These are phyloP conservation scores for Mucuna pruriens DNA, from an alignment of 306 rosid genomes.

Conservation along the genomic window DNA sequence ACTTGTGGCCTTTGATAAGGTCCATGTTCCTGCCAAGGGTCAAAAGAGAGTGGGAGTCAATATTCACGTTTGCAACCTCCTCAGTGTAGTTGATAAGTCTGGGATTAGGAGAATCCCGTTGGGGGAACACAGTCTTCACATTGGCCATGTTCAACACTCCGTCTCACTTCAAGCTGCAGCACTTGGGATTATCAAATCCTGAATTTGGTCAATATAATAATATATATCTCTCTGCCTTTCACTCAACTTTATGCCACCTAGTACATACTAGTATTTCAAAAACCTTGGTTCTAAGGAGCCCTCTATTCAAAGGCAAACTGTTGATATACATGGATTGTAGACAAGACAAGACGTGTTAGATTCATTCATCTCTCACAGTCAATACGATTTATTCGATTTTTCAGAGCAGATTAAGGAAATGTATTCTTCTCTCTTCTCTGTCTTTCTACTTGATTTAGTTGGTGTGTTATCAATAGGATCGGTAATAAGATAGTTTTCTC, in stretches of 20 bases:
- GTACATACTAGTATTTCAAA: background rate
- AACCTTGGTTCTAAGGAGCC: background rate
- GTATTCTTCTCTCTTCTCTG: slow-evolving; percentile 24
- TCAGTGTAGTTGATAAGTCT: slow-evolving; percentile 75
- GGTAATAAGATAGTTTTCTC: background rate
- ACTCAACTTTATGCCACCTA: background rate
- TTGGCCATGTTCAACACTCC: slow-evolving; percentile 65
- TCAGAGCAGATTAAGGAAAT: slow-evolving; percentile 24
- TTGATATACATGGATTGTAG: slow-evolving; percentile 34
- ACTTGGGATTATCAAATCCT: slow-evolving; percentile 68
- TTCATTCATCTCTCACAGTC: slow-evolving; percentile 32
- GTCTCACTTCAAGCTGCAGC: slow-evolving; percentile 64
- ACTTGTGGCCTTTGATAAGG: slow-evolving; percentile 72
- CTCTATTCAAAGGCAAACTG: slow-evolving; percentile 30
- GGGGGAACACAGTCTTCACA: slow-evolving; percentile 66
- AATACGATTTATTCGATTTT: slow-evolving; percentile 14
- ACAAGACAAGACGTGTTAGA: slow-evolving; percentile 28
- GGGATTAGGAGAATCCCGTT: slow-evolving; percentile 82
- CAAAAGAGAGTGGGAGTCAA: slow-evolving; percentile 52
- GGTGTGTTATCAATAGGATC: background rate
- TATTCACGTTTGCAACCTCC: slow-evolving; percentile 77
- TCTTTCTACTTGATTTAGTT: background rate
- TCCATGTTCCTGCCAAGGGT: slow-evolving; percentile 57
- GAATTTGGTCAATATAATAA: no score
- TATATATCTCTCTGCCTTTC: no score